Base-by-base conservation (phyloP, 164 flowering plant genomes). In the Kalanchoe fedtschenkoi region DNA sequence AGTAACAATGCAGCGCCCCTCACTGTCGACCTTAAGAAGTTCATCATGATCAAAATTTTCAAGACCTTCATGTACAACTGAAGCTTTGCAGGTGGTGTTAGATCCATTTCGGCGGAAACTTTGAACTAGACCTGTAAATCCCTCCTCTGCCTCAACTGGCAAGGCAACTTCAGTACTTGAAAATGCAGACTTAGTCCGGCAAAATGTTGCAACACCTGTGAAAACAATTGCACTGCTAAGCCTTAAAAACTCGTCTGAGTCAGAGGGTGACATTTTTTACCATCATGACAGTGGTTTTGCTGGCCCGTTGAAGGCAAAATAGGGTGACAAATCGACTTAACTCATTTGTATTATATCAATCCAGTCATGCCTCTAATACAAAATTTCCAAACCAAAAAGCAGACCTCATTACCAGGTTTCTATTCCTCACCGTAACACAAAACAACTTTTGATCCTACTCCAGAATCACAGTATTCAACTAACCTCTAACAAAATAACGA, bases 121-220 rank as follows among this genome's bases (percentile, higher is more conserved):
- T 41, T 66, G 78, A 34, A 84, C 71, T 66, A 95, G 78, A 44
- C 97, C 96, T 16, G 96, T 87, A 70, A 88, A 85, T 16, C 99
- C 99, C 68, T 88, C 97, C 76, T 85, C 97, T 15, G 96, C 99
- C 46, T 79, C 80, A 73, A 87, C 58, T 14, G 99, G 99, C 76
- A 95, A 71, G 17, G 96, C 84, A 61, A 78, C 87, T 76, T 95
- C 99, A 32, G 34, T 64, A 66, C 88, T 95, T 0, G 89, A 78
- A 78, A 88, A 95, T 59, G 96, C 91, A 15, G 89, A 85, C 54
- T 82, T 84, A 53, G 91, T 93, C 9, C 88, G 91, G 76, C 99
- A 95, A 81, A 95, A 91, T 35, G 99, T 95, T 14, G 88, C 97
- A 68, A 95, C 99, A 62, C 99, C 99, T 93, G 63, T 33, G 60